Evolutionary conservation across 805 yeast species (phyloP).

Genomic region (Debaryomyces maramus): DNA sequence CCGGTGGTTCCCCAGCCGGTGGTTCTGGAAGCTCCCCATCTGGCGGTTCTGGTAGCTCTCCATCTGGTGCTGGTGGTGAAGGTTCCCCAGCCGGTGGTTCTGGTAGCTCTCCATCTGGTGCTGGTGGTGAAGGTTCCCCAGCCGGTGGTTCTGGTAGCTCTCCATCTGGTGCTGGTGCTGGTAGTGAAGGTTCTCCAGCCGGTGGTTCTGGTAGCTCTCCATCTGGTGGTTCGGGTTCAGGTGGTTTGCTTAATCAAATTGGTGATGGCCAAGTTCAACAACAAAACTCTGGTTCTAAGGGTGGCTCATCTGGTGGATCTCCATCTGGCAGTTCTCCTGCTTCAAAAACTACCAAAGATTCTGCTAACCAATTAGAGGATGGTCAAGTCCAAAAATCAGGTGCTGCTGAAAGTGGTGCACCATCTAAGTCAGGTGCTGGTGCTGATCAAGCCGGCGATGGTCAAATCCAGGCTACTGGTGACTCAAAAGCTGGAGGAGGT

Average conservation of each 20-base stretch:
- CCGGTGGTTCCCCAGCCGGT: neutral
- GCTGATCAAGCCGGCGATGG: constrained; percentile 28
- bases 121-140: neutral
- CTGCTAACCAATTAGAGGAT: constrained; percentile 28
- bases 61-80: neutral
- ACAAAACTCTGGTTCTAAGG: constrained; percentile 40
- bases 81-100: constrained; percentile 10
- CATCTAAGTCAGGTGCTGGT: constrained; percentile 14
- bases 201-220: neutral
- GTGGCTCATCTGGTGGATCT: constrained; percentile 38
- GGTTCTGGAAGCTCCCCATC: neutral
- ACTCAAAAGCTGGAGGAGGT: constrained; percentile 18
- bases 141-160: neutral
- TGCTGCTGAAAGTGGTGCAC: constrained; percentile 2
- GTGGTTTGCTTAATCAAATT: constrained; percentile 29
- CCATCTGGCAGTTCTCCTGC: neutral
- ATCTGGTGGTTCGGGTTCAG: neutral
- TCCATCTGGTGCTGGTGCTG: too few relatives aligned
- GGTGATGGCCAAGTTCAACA: constrained; percentile 36
- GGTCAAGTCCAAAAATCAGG: constrained; percentile 31
- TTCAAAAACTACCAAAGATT: constrained; percentile 11
- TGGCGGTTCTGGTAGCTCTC: neutral
- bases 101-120: constrained; percentile 8
- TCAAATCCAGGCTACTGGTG: constrained; percentile 30
- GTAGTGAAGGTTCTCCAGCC: too few relatives aligned